Conservation (phyloP, 208 protist species). For the Vickermania spadyakhi region DNA sequence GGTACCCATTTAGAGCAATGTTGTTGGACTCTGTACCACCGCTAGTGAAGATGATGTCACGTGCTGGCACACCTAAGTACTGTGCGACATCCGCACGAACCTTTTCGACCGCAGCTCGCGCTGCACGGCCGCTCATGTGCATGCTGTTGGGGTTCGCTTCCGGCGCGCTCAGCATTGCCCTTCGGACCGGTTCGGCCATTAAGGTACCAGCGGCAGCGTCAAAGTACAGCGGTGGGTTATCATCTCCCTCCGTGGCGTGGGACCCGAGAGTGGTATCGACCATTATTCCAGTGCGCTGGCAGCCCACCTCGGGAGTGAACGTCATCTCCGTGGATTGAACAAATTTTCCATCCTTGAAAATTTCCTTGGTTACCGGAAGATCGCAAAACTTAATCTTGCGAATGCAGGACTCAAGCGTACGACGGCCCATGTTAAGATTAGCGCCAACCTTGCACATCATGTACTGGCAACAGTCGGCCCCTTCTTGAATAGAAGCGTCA, state of each 20-base stretch:
- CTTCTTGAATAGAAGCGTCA: slow-evolving; percentile 62
- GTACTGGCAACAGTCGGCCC: slow-evolving; percentile 84
- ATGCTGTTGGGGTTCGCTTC: slow-evolving; percentile 74
- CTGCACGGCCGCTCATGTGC: slow-evolving; percentile 57
- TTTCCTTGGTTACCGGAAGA: slow-evolving; percentile 48
- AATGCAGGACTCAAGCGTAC: slow-evolving; percentile 39
- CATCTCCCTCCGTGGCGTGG: neutral
- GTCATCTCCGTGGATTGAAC: slow-evolving; percentile 22
- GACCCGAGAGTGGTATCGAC: no score
- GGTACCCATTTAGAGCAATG: slow-evolving; percentile 73
- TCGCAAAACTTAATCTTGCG: slow-evolving; percentile 34
- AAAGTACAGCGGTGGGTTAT: slow-evolving; percentile 43
- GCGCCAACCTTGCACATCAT: slow-evolving; percentile 81
- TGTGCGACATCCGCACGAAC: slow-evolving; percentile 42
- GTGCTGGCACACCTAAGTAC: slow-evolving; percentile 41
- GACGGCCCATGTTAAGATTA: slow-evolving; percentile 61
- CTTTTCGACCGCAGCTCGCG: slow-evolving; percentile 65
- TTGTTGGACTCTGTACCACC: slow-evolving; percentile 78
- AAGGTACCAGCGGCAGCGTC: slow-evolving; percentile 65
- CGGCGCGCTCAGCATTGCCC: slow-evolving; percentile 45
- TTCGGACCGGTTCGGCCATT: slow-evolving; percentile 28
- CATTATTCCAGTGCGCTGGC: neutral
- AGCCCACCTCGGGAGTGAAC: slow-evolving; percentile 22
- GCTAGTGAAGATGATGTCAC: slow-evolving; percentile 71
- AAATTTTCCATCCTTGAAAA: slow-evolving; percentile 41